Conservation (phyloP, 768 basidiomycete species). For the Lactifluus rugatus region DNA sequence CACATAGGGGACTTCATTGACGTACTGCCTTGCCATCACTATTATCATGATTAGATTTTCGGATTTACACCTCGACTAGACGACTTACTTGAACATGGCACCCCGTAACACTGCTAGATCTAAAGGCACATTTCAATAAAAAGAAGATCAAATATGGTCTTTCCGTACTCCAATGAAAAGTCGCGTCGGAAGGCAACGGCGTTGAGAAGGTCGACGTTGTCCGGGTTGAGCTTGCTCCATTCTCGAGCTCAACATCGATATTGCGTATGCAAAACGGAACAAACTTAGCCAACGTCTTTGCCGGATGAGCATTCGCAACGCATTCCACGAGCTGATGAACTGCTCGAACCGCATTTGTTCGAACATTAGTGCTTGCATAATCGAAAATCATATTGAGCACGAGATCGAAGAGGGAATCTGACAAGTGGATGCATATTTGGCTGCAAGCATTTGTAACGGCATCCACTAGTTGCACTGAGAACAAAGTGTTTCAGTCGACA, state of each 20-base stretch:
- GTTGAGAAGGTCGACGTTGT: conserved; percentile 57
- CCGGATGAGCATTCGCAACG: conserved; percentile 70
- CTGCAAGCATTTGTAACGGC: conserved; percentile 67
- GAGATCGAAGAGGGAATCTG: conserved; percentile 65
- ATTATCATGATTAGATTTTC: background rate
- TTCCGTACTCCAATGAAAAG: conserved; percentile 74
- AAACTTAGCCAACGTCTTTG: conserved; percentile 70
- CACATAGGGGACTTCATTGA: background rate
- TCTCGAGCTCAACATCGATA: conserved; percentile 69
- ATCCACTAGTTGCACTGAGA: conserved; percentile 61
- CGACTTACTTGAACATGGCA: conserved; percentile 65
- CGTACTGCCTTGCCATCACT: conserved; percentile 52
- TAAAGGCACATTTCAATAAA: conserved; percentile 24
- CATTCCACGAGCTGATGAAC: conserved; percentile 82
- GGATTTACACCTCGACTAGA: background rate
- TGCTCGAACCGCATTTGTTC: conserved; percentile 77
- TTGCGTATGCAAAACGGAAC: conserved; percentile 61
- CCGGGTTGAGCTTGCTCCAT: conserved; percentile 68
- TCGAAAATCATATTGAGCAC: conserved; percentile 77
- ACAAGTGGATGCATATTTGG: conserved; percentile 67
- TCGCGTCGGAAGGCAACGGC: conserved; percentile 70
- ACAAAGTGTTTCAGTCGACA: background rate
- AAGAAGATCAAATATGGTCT: background rate
- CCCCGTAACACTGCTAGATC: conserved; percentile 70
- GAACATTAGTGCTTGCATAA: conserved; percentile 71